Conservation (phyloP, 495 filamentous ascomycete species). For the Penicillium longicatenatum region DNA sequence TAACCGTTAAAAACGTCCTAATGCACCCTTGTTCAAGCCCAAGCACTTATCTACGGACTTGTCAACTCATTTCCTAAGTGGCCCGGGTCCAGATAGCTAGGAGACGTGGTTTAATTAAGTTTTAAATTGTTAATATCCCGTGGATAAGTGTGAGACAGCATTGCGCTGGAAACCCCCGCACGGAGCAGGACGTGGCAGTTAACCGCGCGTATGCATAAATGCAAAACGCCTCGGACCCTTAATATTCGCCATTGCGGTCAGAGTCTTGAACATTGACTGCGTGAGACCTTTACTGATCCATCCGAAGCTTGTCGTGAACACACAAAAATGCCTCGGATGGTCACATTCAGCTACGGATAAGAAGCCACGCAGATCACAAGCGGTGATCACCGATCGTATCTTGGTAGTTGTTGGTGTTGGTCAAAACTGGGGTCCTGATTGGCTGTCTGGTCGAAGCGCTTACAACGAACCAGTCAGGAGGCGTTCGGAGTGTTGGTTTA, state of each 20-base stretch:
- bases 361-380: conserved; percentile 11
- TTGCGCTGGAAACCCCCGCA: conserved; percentile 48
- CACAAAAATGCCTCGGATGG: neutral
- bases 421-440: conserved; percentile 6
- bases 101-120: neutral
- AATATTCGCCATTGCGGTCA: neutral
- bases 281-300: neutral
- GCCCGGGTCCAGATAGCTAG: conserved; percentile 35
- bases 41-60: neutral
- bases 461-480: conserved; percentile 15
- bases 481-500: conserved; percentile 19
- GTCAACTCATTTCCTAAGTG: neutral
- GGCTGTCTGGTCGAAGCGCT: conserved; percentile 11
- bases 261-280: neutral
- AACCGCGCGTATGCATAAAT: conserved; percentile 28
- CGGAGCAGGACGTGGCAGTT: conserved; percentile 52
- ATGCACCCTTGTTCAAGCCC: neutral
- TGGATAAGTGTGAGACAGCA: conserved; percentile 42
- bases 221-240: neutral
- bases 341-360: conserved; percentile 2
- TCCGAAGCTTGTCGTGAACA: neutral
- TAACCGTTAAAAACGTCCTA: neutral
- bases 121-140: neutral
- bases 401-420: conserved; percentile 11
- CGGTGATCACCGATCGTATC: conserved; percentile 14